phyloP scores from a whole-genome alignment of 2,329 filamentous ascomycete species.

The Tolypocladium album region DNA sequence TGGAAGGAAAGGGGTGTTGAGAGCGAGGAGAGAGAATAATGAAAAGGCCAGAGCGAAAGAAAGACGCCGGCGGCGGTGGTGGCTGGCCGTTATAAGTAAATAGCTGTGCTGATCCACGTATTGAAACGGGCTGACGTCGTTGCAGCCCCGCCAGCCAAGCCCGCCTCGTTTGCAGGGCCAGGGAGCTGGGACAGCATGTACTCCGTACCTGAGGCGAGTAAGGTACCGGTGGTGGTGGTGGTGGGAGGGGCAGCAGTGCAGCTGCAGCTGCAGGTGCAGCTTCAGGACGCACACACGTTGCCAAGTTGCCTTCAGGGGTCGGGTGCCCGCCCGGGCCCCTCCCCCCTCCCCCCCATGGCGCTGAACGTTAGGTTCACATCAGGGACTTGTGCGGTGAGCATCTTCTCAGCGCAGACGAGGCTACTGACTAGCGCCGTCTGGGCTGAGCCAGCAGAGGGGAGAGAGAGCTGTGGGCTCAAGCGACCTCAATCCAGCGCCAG shows the following conservation, averaged over 20 bases:
- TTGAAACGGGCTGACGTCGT: neutral
- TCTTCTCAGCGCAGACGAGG: neutral
- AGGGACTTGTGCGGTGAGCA: neutral
- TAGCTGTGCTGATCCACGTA: neutral
- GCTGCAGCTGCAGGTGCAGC: neutral
- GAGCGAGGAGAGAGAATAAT: neutral
- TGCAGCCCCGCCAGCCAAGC: neutral
- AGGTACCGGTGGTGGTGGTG: too few species aligned
- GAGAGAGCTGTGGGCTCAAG: too few species aligned
- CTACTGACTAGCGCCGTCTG: neutral
- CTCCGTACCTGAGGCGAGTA: neutral
- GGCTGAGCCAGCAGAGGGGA: neutral
- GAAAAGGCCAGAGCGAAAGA: neutral
- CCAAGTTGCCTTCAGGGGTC: neutral
- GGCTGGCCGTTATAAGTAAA: neutral
- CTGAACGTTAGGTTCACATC: neutral
- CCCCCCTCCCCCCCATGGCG: neutral
- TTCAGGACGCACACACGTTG: neutral
- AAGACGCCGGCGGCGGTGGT: neutral
- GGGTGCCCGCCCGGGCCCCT: neutral
- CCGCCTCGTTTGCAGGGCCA: neutral
- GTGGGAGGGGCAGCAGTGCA: neutral
- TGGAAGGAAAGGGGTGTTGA: neutral
- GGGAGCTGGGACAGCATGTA: neutral
- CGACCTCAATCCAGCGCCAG: too few species aligned